A percentile compares a stretch with the other conserved stretches of the same genome.
These are phyloP conservation scores for Leishmania braziliensis DNA, from an alignment of 208 protist species.

Conservation along the genomic window DNA sequence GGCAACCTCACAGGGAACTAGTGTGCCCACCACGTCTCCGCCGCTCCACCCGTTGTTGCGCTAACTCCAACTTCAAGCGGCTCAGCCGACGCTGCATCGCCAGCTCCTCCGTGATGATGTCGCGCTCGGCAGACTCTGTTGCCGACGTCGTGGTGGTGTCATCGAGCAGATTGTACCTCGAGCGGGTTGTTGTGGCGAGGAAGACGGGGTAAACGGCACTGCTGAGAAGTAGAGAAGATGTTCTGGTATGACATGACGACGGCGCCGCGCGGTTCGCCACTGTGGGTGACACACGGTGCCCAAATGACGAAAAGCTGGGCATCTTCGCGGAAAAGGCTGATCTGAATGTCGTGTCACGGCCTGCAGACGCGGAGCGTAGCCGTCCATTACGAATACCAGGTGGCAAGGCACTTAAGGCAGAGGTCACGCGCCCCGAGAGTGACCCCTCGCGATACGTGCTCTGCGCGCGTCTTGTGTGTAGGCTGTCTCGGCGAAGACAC, in stretches of 20 bases:
- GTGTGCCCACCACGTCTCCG: neutral
- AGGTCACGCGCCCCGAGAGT: neutral
- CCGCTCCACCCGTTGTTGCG: conserved; percentile 7
- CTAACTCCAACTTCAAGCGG: conserved; percentile 18
- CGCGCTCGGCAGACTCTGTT: neutral
- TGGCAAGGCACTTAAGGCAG: conserved; percentile 8
- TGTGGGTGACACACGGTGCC: neutral
- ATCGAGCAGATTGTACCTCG: conserved; percentile 19
- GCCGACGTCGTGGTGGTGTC: neutral
- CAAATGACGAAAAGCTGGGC: neutral
- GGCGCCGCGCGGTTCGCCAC: neutral
- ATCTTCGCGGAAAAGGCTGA: neutral
- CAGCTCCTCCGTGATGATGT: conserved; percentile 23
- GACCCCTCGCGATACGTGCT: conserved; percentile 10
- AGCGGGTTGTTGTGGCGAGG: conserved; percentile 14
- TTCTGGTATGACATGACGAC: neutral
- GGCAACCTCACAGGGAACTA: neutral
- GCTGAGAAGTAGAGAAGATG: conserved; percentile 6
- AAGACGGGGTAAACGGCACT: conserved; percentile 14
- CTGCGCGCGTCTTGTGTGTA: conserved; percentile 3
- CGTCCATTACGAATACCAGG: conserved; percentile 8
- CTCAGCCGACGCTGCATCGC: conserved; percentile 16
- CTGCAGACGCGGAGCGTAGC: conserved; percentile 7
- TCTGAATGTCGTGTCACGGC: conserved; percentile 4
- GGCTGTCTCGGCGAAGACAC: conserved; percentile 13